Evolutionary conservation across 2,329 filamentous ascomycete species (phyloP).

Genomic region (Stagonosporopsis vannaccii): DNA sequence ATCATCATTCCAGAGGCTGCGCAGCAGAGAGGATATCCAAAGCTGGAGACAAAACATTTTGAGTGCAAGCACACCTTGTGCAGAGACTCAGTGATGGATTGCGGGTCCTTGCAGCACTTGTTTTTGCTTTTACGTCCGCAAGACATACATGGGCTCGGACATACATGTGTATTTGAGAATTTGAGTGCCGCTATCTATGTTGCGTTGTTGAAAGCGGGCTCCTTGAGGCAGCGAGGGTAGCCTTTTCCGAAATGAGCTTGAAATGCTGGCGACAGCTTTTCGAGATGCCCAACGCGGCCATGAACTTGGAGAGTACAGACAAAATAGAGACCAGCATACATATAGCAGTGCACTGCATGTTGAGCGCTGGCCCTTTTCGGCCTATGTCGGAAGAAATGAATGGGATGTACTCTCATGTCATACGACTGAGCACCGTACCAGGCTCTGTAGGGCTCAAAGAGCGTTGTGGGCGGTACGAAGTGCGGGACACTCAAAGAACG

Average conservation of each 20-base stretch:
- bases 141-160: background rate
- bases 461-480: background rate
- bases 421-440: background rate
- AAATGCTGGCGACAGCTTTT: background rate
- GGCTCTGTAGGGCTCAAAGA: background rate
- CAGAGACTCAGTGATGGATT: background rate
- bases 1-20: background rate
- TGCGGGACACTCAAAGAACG: background rate
- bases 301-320: background rate
- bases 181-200: background rate
- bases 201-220: background rate
- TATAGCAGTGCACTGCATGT: background rate
- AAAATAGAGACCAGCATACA: background rate
- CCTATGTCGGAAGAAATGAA: background rate
- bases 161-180: background rate
- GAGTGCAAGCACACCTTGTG: background rate
- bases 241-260: background rate
- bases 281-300: background rate
- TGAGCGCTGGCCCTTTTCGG: background rate
- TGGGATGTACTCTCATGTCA: conserved; percentile 5
- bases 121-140: background rate
- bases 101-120: background rate
- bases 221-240: background rate
- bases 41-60: background rate
- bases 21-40: background rate